phyloP scores from a whole-genome alignment of 805 yeast genomes.

The Lipomyces mesembrius region DNA sequence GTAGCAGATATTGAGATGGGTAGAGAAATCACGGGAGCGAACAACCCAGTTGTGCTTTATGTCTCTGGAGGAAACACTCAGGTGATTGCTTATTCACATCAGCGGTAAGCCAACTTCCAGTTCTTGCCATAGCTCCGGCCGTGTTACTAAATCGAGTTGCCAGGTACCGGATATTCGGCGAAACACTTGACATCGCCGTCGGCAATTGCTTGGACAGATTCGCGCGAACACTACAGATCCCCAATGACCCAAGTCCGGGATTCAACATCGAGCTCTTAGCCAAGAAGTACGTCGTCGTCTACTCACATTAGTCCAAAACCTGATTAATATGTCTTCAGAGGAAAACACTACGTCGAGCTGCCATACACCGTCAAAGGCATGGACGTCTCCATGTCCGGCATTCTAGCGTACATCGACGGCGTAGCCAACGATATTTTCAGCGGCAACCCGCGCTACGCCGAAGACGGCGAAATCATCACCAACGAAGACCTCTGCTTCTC shows the following conservation, averaged over 20 bases:
- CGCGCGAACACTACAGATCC: slow-evolving; percentile 85
- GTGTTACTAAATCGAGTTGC: background rate
- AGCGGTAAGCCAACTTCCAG: slow-evolving; percentile 49
- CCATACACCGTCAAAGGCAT: slow-evolving; percentile 99
- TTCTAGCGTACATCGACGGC: slow-evolving; percentile 80
- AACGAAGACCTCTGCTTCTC: slow-evolving; percentile 91
- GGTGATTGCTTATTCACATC: slow-evolving; percentile 93
- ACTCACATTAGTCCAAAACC: too few relatives aligned
- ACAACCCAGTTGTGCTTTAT: slow-evolving; percentile 94
- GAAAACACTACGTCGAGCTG: slow-evolving; percentile 62
- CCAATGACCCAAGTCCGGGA: slow-evolving; percentile 97
- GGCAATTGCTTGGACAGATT: slow-evolving; percentile 96
- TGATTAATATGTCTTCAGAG: slow-evolving; percentile 37
- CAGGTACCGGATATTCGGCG: slow-evolving; percentile 94
- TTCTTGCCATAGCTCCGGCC: too few relatives aligned
- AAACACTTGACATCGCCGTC: slow-evolving; percentile 94
- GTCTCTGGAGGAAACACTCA: slow-evolving; percentile 99
- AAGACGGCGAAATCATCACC: slow-evolving; percentile 59
- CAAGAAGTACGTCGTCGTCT: slow-evolving; percentile 54
- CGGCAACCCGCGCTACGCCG: slow-evolving; percentile 45
- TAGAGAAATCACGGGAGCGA: slow-evolving; percentile 95
- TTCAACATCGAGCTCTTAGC: slow-evolving; percentile 96
- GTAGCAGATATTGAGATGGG: slow-evolving; percentile 88
- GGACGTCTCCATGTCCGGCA: slow-evolving; percentile 97
- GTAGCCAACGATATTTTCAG: slow-evolving; percentile 74